Conservation (phyloP, 2,329 filamentous ascomycete species). For the Thielaviopsis musarum region DNA sequence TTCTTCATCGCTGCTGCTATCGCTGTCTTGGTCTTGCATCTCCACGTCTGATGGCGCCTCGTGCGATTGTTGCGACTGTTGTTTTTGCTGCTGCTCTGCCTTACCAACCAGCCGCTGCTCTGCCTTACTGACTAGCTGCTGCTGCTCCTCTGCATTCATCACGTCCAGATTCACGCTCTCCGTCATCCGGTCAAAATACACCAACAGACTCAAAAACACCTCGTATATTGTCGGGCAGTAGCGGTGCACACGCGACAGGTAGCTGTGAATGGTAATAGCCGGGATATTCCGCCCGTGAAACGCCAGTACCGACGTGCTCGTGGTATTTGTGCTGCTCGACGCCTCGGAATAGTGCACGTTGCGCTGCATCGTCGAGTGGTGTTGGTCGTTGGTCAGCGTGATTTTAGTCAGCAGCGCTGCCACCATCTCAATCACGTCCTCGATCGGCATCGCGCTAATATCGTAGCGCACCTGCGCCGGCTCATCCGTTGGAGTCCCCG, state of each 20-base stretch:
- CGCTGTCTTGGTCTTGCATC: neutral
- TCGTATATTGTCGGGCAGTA: constrained; percentile 98
- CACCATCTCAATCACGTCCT: constrained; percentile 98
- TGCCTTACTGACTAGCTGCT: too few relatives aligned
- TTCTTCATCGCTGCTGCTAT: constrained; percentile 13
- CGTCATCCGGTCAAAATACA: constrained; percentile 98
- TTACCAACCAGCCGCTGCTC: too few relatives aligned
- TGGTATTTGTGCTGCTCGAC: constrained; percentile 33
- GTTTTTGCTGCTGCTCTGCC: neutral
- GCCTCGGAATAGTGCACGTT: constrained; percentile 30
- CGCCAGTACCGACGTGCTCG: constrained; percentile 58
- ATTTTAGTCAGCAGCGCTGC: constrained; percentile 93
- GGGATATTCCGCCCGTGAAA: constrained; percentile 98
- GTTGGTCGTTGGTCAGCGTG: constrained; percentile 84
- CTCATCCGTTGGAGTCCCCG: constrained; percentile 18
- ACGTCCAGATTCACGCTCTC: constrained; percentile 79
- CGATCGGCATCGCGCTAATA: constrained; percentile 93
- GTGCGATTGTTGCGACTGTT: neutral
- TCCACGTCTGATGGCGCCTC: neutral
- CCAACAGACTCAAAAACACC: constrained; percentile 83
- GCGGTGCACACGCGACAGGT: constrained; percentile 89
- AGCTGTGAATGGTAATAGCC: constrained; percentile 91
- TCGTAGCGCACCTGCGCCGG: constrained; percentile 53
- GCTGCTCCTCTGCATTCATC: constrained; percentile 42
- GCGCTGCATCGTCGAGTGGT: constrained; percentile 81